Conservation (phyloP, 2,329 filamentous ascomycete species). For the Diplocarpon rosae region DNA sequence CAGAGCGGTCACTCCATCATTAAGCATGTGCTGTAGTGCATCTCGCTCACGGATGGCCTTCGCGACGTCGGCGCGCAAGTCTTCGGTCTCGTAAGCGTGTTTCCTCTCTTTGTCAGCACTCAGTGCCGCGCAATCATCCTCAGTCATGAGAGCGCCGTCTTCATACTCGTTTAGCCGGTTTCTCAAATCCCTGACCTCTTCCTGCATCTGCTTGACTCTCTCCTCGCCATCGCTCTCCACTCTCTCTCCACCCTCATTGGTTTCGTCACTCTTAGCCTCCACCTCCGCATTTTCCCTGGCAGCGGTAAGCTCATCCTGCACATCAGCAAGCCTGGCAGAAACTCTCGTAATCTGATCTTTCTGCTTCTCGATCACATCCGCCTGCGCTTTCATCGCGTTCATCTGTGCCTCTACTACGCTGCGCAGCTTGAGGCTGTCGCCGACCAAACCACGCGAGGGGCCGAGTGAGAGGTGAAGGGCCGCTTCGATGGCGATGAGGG, state of each 20-base stretch:
- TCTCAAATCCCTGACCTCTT: neutral
- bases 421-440: neutral
- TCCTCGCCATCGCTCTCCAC: neutral
- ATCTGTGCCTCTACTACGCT: neutral
- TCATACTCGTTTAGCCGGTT: neutral
- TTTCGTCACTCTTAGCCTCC: neutral
- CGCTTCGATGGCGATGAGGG: neutral
- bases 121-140: neutral
- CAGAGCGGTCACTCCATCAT: neutral
- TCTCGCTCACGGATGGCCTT: neutral
- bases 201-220: neutral
- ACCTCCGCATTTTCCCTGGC: neutral
- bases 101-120: neutral
- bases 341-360: neutral
- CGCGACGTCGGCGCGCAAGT: neutral
- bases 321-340: neutral
- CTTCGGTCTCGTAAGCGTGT: neutral
- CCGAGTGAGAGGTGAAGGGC: neutral
- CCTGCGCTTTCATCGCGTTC: neutral
- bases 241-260: neutral
- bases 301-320: neutral
- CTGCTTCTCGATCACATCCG: neutral
- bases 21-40: neutral
- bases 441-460: neutral
- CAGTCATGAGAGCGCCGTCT: neutral